Evolutionary conservation across 1,139 yeast species (phyloP).

Genomic region (Candida anutae): DNA sequence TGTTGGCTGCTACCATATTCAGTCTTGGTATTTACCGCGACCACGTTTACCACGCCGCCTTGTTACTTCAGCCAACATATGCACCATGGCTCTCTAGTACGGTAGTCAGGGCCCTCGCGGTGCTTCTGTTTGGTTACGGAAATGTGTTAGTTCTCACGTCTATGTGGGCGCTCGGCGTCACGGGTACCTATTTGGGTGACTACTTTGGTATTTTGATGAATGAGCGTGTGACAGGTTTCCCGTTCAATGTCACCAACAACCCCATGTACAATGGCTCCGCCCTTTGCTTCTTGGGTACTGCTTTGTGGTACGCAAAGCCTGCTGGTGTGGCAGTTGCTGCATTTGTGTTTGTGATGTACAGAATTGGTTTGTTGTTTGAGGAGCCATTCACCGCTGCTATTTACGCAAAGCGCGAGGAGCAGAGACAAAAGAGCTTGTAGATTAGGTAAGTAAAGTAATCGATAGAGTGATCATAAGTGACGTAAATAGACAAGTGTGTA

Average conservation of each 20-base stretch:
- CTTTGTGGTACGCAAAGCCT: conserved; percentile 83
- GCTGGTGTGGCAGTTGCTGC: conserved; percentile 71
- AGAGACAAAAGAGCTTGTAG: no score
- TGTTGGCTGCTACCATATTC: conserved; percentile 76
- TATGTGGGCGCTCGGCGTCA: conserved; percentile 91
- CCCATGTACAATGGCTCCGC: conserved; percentile 97
- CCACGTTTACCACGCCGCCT: conserved; percentile 59
- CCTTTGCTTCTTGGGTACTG: conserved; percentile 83
- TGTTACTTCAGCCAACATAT: conserved; percentile 43
- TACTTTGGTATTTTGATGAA: conserved; percentile 94
- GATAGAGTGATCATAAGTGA: no score
- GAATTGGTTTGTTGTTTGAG: conserved; percentile 76
- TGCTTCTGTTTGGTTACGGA: conserved; percentile 50
- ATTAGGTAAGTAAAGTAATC: no score
- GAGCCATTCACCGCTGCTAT: conserved; percentile 94
- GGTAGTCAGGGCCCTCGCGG: conserved; percentile 26
- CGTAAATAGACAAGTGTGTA: no score
- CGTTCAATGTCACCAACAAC: conserved; percentile 82
- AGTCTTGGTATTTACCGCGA: conserved; percentile 79
- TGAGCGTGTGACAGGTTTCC: conserved; percentile 86
- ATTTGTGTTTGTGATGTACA: conserved; percentile 75
- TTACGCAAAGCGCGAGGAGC: conserved; percentile 57
- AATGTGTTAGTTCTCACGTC: conserved; percentile 73
- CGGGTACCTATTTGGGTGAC: conserved; percentile 95
- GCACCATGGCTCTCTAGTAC: conserved; percentile 37